A percentile compares a stretch with the other conserved stretches of the same genome.
Conservation (phyloP, 257 asterid species). For the Penstemon davidsonii region DNA sequence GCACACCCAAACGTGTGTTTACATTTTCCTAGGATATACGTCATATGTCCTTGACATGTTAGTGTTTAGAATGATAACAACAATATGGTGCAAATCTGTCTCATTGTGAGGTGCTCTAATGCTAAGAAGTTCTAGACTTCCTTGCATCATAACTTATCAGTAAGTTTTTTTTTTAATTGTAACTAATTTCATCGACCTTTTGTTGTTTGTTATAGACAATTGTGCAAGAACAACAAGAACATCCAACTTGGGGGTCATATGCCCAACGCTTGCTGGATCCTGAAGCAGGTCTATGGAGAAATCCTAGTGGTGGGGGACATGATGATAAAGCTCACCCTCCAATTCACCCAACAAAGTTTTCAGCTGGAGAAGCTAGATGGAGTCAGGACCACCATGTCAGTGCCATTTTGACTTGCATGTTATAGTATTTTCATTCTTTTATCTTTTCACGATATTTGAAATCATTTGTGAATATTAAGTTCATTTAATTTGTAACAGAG, state of each 20-base stretch:
- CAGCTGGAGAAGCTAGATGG: slow-evolving; percentile 92
- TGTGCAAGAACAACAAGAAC: slow-evolving; percentile 90
- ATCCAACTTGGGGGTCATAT: slow-evolving; percentile 85
- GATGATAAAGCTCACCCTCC: slow-evolving; percentile 99
- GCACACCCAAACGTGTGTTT: slow-evolving; percentile 4
- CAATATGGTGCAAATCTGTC: slow-evolving; percentile 20
- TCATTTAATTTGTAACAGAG: slow-evolving; percentile 53
- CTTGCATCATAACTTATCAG: background rate
- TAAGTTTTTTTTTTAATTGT: slow-evolving; percentile 2
- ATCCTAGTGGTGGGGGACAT: slow-evolving; percentile 88
- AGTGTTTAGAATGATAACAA: slow-evolving; percentile 7
- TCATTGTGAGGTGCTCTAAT: background rate
- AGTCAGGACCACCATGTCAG: slow-evolving; percentile 94
- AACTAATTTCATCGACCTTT: slow-evolving; percentile 11
- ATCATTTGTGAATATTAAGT: slow-evolving; percentile 22
- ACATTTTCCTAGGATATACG: background rate
- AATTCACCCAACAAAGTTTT: slow-evolving; percentile 94
- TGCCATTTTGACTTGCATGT: slow-evolving; percentile 29
- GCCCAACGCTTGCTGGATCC: slow-evolving; percentile 86
- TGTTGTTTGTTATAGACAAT: slow-evolving; percentile 55
- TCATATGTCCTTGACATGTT: slow-evolving; percentile 12
- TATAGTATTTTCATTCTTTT: background rate
- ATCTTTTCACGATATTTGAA: slow-evolving; percentile 19
- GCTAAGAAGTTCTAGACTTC: background rate
- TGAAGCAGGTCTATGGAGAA: slow-evolving; percentile 81